Percentiles rank a stretch among this genome's conserved stretches.
Conservation (phyloP, 805 yeast species). For the Yamadazyma kitorensis region DNA sequence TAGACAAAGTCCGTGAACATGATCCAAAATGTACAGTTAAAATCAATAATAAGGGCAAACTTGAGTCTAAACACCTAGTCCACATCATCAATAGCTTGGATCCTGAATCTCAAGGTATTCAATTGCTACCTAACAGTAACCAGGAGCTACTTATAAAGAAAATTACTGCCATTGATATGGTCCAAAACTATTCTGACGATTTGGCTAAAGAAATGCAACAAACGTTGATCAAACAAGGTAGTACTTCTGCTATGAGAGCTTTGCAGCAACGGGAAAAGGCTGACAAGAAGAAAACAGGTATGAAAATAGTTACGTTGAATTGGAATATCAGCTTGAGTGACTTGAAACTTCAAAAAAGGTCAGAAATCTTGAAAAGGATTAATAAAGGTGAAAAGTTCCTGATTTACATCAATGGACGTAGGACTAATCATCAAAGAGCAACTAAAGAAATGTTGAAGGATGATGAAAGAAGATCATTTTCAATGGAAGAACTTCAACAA, state of each 20-base stretch:
- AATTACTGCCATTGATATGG: conserved; percentile 29
- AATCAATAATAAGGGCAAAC: conserved; percentile 24
- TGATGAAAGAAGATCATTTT: not conserved
- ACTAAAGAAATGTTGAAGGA: not conserved
- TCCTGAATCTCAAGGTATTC: conserved; percentile 10
- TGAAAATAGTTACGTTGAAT: conserved; percentile 28
- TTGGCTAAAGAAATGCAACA: conserved; percentile 30
- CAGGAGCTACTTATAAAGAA: conserved; percentile 17
- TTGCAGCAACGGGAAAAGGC: conserved; percentile 26
- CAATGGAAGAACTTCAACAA: conserved; percentile 6
- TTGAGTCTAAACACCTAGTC: conserved; percentile 23
- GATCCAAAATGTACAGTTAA: conserved; percentile 23
- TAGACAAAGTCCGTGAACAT: conserved; percentile 17
- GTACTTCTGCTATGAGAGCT: conserved; percentile 27
- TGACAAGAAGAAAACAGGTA: conserved; percentile 35
- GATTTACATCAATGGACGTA: conserved; percentile 18
- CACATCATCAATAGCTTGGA: conserved; percentile 31
- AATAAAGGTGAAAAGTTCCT: conserved; percentile 31
- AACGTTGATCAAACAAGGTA: conserved; percentile 32
- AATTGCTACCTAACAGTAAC: conserved; percentile 7
- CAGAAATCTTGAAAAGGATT: conserved; percentile 31
- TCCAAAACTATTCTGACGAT: conserved; percentile 27
- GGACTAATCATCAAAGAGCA: conserved; percentile 9
- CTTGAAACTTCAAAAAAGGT: conserved; percentile 34
- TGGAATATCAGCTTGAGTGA: conserved; percentile 41